Percentiles rank a stretch among this genome's conserved stretches.
These are phyloP conservation scores for Metschnikowia amazonensis DNA, from an alignment of 805 yeast species.

Conservation along the genomic window DNA sequence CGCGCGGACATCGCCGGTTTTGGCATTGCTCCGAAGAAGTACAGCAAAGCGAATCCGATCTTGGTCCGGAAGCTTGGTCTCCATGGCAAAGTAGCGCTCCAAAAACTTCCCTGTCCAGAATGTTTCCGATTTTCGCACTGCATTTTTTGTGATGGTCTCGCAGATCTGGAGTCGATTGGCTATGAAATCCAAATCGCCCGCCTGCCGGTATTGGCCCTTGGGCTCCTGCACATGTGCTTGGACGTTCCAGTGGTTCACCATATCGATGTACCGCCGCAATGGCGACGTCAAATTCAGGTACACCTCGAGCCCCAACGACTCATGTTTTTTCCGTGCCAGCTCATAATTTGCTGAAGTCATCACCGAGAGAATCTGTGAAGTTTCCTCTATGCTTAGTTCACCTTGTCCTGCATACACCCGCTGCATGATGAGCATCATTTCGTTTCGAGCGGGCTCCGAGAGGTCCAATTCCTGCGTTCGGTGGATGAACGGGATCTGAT, in stretches of 20 bases:
- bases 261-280: slow-evolving; percentile 25
- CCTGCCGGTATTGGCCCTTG: not conserved
- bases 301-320: slow-evolving; percentile 55
- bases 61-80: slow-evolving; percentile 14
- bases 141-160: slow-evolving; percentile 35
- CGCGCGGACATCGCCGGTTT: slow-evolving; percentile 26
- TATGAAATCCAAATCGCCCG: slow-evolving; percentile 30
- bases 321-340: slow-evolving; percentile 47
- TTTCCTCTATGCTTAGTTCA: slow-evolving; percentile 35
- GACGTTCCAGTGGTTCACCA: slow-evolving; percentile 72
- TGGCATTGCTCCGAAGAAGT: slow-evolving; percentile 24
- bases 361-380: slow-evolving; percentile 41
- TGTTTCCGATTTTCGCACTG: slow-evolving; percentile 24
- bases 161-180: slow-evolving; percentile 44
- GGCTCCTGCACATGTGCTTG: slow-evolving; percentile 9
- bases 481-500: slow-evolving; percentile 52
- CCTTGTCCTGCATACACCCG: slow-evolving; percentile 15
- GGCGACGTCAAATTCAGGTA: slow-evolving; percentile 72
- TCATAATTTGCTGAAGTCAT: slow-evolving; percentile 53
- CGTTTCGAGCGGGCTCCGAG: slow-evolving; percentile 19
- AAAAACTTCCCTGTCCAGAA: slow-evolving; percentile 41
- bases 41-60: slow-evolving; percentile 23
- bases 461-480: slow-evolving; percentile 33
- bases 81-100: slow-evolving; percentile 23
- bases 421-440: slow-evolving; percentile 23